phyloP scores from a whole-genome alignment of 345 rosid species.

The Corymbia maculata region DNA sequence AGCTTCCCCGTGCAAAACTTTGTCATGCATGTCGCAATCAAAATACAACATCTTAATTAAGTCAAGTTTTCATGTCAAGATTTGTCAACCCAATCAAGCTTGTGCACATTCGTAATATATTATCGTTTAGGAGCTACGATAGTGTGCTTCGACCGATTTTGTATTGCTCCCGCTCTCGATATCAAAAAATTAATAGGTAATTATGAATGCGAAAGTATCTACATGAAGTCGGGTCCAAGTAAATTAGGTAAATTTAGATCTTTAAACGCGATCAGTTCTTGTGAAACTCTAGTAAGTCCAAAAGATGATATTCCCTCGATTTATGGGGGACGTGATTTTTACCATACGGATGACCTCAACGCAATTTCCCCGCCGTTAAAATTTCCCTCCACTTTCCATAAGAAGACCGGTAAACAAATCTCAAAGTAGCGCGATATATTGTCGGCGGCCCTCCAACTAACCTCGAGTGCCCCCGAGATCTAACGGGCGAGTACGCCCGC shows the following conservation, averaged over 20 bases:
- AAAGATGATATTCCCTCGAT: neutral
- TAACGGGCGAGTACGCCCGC: constrained; percentile 1
- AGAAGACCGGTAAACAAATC: neutral
- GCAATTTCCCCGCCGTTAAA: neutral
- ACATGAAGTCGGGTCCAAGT: neutral
- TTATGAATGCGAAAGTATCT: neutral
- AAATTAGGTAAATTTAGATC: neutral
- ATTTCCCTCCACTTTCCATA: neutral
- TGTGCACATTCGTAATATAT: neutral
- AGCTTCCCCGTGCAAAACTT: neutral
- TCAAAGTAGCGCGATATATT: constrained; percentile 28
- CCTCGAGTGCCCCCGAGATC: neutral
- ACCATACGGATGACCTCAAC: neutral
- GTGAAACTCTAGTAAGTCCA: neutral
- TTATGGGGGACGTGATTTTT: neutral
- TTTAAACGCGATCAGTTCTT: neutral
- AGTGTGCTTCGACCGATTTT: neutral
- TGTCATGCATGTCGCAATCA: neutral
- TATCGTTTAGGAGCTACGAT: neutral
- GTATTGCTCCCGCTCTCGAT: no score
- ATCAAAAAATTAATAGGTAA: no score
- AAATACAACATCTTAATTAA: neutral
- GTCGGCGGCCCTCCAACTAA: constrained; percentile 28
- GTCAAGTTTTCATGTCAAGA: neutral
- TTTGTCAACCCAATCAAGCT: neutral